Percentiles rank a stretch among this genome's conserved stretches.
phyloP scores from a whole-genome alignment of 768 basidiomycete species.

The Inosperma sp. region DNA sequence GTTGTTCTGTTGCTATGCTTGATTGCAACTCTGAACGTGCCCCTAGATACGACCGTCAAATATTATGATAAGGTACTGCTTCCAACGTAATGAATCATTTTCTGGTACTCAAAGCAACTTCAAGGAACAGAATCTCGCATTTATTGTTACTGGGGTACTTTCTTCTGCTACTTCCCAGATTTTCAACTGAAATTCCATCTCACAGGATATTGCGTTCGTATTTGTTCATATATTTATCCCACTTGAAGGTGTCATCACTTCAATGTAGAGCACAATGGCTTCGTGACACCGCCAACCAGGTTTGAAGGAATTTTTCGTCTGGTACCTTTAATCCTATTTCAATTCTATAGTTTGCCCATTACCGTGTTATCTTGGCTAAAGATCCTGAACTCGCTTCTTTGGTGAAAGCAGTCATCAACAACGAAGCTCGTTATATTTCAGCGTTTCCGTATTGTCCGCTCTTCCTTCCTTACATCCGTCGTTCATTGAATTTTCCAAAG shows the following conservation, averaged over 20 bases:
- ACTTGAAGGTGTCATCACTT: not conserved
- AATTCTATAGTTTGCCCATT: conserved; percentile 58
- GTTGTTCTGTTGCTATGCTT: too few species aligned
- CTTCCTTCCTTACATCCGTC: not conserved
- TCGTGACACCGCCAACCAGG: conserved; percentile 78
- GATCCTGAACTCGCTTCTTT: conserved; percentile 59
- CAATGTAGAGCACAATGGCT: conserved; percentile 71
- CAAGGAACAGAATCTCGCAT: conserved; percentile 55
- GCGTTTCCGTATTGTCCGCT: conserved; percentile 65
- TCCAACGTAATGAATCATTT: not conserved
- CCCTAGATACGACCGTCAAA: conserved; percentile 69
- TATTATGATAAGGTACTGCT: conserved; percentile 57
- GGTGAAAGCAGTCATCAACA: conserved; percentile 80
- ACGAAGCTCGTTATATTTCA: conserved; percentile 68
- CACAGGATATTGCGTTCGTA: conserved; percentile 68
- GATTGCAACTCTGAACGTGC: too few species aligned
- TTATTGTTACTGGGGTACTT: conserved; percentile 74
- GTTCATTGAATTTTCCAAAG: conserved; percentile 22
- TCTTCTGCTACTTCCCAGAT: not conserved
- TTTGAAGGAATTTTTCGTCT: conserved; percentile 20
- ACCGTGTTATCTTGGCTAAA: conserved; percentile 50
- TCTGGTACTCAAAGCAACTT: conserved; percentile 3
- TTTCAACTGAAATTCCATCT: not conserved
- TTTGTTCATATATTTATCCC: not conserved
- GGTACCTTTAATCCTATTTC: conserved; percentile 6